Conservation (phyloP, 768 basidiomycete genomes). For the Candolleomyces aberdarensis region DNA sequence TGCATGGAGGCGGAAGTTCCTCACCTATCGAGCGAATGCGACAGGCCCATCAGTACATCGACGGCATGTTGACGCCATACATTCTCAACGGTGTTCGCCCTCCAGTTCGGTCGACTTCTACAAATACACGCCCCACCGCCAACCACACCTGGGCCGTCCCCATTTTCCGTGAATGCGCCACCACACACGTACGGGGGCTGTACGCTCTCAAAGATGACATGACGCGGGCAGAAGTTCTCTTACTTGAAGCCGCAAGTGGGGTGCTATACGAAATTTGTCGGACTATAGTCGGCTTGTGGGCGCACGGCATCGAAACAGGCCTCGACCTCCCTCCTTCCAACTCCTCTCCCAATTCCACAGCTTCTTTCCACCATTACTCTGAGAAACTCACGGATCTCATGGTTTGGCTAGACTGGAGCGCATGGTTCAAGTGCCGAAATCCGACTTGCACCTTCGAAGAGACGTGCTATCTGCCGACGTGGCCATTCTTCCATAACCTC, state of each 20-base stretch:
- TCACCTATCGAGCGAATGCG: slow-evolving; percentile 8
- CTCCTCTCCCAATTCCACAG: background rate
- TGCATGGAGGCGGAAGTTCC: background rate
- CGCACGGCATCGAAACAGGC: slow-evolving; percentile 30
- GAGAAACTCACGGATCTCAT: slow-evolving; percentile 26
- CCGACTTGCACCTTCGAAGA: slow-evolving; percentile 15
- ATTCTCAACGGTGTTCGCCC: slow-evolving; percentile 21
- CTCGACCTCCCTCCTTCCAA: slow-evolving; percentile 10
- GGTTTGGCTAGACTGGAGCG: slow-evolving; percentile 51
- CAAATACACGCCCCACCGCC: background rate
- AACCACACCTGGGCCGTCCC: slow-evolving; percentile 30
- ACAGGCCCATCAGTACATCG: slow-evolving; percentile 25
- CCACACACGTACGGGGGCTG: slow-evolving; percentile 26
- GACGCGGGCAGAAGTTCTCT: slow-evolving; percentile 23
- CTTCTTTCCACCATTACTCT: background rate
- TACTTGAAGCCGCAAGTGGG: slow-evolving; percentile 27
- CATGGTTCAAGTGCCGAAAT: slow-evolving; percentile 42
- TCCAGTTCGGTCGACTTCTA: background rate
- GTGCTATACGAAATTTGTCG: slow-evolving; percentile 46
- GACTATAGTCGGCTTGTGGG: slow-evolving; percentile 45
- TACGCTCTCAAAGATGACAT: slow-evolving; percentile 7
- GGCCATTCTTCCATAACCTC: slow-evolving; percentile 13
- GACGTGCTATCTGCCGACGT: slow-evolving; percentile 43
- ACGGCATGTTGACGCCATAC: slow-evolving; percentile 30
- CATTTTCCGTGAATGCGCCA: slow-evolving; percentile 28